These are phyloP conservation scores for Iberis pinnata DNA, from an alignment of 345 rosid genomes.

Conservation along the genomic window DNA sequence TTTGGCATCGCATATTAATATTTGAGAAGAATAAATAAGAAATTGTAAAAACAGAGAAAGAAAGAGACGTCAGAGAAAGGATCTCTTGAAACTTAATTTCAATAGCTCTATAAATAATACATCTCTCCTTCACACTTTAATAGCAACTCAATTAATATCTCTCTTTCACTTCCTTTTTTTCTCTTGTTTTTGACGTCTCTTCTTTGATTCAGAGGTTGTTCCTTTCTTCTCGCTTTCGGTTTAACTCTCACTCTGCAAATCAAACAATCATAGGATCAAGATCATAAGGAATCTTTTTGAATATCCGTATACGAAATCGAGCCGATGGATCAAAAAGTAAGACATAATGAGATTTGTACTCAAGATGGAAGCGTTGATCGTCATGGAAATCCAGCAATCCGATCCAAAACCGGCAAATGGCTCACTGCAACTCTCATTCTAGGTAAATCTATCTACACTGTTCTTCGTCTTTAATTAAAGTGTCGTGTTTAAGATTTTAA, in stretches of 20 bases:
- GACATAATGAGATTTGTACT: conserved; percentile 39
- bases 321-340: conserved; percentile 33
- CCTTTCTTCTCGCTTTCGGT: neutral
- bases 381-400: conserved; percentile 62
- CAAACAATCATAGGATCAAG: conserved; percentile 12
- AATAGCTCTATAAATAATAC: conserved; percentile 24
- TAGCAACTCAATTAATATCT: conserved; percentile 17
- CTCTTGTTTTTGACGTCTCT: neutral
- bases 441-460: conserved; percentile 28
- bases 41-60: conserved; percentile 10
- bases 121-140: conserved; percentile 24
- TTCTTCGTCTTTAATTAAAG: too few relatives aligned
- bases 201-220: conserved; percentile 6
- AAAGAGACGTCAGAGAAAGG: conserved; percentile 30
- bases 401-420: conserved; percentile 74
- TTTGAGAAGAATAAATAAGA: too few relatives aligned
- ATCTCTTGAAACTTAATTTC: conserved; percentile 18
- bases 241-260: conserved; percentile 8
- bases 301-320: conserved; percentile 12
- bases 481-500: too few relatives aligned
- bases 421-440: conserved; percentile 65
- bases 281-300: conserved; percentile 16
- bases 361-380: conserved; percentile 78
- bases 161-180: conserved; percentile 10
- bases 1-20: neutral